Evolutionary conservation across 345 rosid species (phyloP).

Genomic region (Syzygium grande): DNA sequence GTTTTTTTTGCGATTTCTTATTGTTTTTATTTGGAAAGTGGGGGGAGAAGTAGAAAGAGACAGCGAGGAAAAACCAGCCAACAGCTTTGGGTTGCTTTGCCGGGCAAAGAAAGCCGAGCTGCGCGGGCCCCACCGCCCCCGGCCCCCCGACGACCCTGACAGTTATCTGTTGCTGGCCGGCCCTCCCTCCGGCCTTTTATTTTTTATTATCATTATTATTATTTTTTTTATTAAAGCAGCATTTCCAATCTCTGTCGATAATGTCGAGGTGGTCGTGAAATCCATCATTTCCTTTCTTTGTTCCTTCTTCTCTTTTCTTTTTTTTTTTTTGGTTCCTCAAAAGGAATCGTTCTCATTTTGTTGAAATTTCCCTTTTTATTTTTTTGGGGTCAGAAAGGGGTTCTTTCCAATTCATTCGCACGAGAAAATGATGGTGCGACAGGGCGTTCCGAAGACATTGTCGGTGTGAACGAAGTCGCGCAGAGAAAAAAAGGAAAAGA

Average conservation of each 20-base stretch:
- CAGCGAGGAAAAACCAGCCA: not conserved
- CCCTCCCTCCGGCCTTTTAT: not conserved
- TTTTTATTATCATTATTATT: not conserved
- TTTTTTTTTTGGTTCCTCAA: not conserved
- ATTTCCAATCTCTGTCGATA: not conserved
- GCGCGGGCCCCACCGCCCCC: not conserved
- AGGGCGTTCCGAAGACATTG: not conserved
- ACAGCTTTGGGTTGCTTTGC: not conserved
- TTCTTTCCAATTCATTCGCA: not conserved
- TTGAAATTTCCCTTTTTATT: not conserved
- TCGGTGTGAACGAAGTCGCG: not conserved
- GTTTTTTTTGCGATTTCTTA: not conserved
- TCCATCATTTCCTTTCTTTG: not conserved
- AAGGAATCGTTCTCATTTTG: not conserved
- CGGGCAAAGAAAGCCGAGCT: not conserved
- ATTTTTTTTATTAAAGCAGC: not conserved
- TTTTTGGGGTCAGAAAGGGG: not conserved
- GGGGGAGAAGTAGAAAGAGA: not conserved
- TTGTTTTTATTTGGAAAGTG: not conserved
- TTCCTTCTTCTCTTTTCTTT: not conserved
- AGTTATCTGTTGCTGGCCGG: not conserved
- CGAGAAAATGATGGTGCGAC: not conserved
- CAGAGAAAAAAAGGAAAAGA: fast-evolving
- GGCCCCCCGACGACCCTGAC: not conserved
- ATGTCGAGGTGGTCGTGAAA: not conserved